Evolutionary conservation across 2,329 filamentous ascomycete genomes (phyloP), one percentile per base, ranked within the genome.

Genomic region (Orbilia oligospora): DNA sequence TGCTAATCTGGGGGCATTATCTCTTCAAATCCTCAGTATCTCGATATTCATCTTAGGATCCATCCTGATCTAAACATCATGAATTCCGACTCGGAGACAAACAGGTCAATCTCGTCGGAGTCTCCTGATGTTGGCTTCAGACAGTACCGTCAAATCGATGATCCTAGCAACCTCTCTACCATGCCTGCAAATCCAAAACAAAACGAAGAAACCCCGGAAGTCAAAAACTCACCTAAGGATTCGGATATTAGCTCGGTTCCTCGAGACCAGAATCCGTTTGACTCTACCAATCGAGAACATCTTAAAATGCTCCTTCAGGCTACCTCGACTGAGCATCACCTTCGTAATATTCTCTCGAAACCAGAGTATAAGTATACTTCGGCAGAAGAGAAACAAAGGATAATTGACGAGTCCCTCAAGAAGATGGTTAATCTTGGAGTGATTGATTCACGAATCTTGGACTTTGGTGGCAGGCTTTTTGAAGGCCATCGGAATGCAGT

Each of bases 281-380:
- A 66, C 18, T 38, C 68, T 10, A 70, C 48, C 46, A 76, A 70
- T 24, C 44, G 64, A 27, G 65, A 76, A 1, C 46, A 77, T 18
- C 58, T 77, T n/a, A 58, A 48, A 24, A 71, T 77, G 67, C 61
- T 77, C 5, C 73, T 77, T 33, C 73, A 77, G 27, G 73, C 73
- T 5, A 77, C 73, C 3, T 77, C 73, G 8, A 77, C 67, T 1
- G 73, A 77, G 27, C 58, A 71, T 20, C 73, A 77, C 22, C 65
- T 77, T 30, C 66, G 73, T 20, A 69, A 71, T 30, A 27, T 71
- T 10, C 73, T 77, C 20, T 22, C 30, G 3, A 70, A 44, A 12
- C 61, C 67, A n/a, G 73, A 77, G 30, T 66, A 67, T 30, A 56
- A 71, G 27, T 44, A 63, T 51, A 53, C 58, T 46, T 58, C 73